These are phyloP conservation scores for Backusella macrospora DNA, from an alignment of 192 early-diverging fungal species.

Conservation along the genomic window DNA sequence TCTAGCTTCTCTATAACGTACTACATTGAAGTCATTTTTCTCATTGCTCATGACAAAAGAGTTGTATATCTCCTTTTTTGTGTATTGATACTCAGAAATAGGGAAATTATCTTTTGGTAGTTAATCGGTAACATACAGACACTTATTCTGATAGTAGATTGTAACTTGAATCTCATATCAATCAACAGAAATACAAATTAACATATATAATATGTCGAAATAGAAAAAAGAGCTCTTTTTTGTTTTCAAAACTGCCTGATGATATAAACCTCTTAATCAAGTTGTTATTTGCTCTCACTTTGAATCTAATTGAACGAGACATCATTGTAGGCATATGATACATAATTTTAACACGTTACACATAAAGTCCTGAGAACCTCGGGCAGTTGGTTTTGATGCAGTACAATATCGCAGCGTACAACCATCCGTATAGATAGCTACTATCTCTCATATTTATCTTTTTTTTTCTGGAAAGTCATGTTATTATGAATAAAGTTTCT, in stretches of 20 bases:
- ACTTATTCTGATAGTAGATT: neutral
- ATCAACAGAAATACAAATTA: neutral
- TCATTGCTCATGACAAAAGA: slow-evolving; percentile 5
- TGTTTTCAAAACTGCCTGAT: too few species aligned
- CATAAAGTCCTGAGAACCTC: slow-evolving; percentile 1
- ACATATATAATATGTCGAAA: too few species aligned
- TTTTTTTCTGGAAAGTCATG: neutral
- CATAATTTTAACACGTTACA: neutral
- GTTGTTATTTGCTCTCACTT: neutral
- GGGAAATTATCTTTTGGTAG: neutral
- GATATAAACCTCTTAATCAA: neutral
- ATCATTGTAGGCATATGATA: slow-evolving; percentile 2
- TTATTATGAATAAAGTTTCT: neutral
- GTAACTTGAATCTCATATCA: neutral
- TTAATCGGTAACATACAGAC: neutral
- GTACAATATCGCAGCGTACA: slow-evolving; percentile 2
- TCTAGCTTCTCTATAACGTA: neutral
- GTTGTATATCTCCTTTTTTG: slow-evolving; percentile 22
- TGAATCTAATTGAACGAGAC: neutral
- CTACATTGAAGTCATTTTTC: slow-evolving; percentile 4
- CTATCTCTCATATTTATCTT: neutral
- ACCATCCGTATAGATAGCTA: neutral
- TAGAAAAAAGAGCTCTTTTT: too few species aligned
- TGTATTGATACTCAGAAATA: slow-evolving; percentile 11
- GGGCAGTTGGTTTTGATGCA: neutral